phyloP scores from a whole-genome alignment of 148 eudicot genomes.

The Selenicereus undatus region DNA sequence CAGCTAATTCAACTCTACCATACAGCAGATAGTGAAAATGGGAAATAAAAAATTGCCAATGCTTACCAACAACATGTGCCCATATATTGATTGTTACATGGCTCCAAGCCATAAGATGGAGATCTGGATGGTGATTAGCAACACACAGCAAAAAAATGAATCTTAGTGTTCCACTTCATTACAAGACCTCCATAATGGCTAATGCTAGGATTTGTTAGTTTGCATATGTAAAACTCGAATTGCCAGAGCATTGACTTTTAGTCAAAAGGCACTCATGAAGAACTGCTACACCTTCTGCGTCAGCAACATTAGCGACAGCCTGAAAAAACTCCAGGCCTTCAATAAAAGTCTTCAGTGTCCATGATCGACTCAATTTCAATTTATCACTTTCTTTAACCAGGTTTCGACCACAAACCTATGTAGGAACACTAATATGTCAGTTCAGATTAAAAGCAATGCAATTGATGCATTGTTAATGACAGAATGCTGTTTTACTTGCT shows the following conservation, averaged over 20 bases:
- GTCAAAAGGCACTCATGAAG: neutral
- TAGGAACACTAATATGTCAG: slow-evolving; percentile 4
- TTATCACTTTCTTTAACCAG: slow-evolving; percentile 55
- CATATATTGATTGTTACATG: slow-evolving; percentile 76
- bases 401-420: slow-evolving; percentile 80
- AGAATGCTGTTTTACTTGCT: no score
- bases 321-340: slow-evolving; percentile 85
- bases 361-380: slow-evolving; percentile 59
- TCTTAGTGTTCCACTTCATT: no score
- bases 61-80: slow-evolving; percentile 90
- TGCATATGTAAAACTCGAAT: no score
- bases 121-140: slow-evolving; percentile 96
- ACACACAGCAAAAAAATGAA: neutral
- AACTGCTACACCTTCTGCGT: slow-evolving; percentile 61
- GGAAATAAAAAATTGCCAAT: no score
- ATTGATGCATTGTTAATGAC: neutral
- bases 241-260: no score
- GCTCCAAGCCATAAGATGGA: slow-evolving; percentile 93
- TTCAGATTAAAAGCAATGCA: neutral
- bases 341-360: slow-evolving; percentile 81
- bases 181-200: no score
- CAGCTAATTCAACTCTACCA: no score
- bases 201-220: no score
- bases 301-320: slow-evolving; percentile 71
- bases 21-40: no score